Evolutionary conservation across 352 stramenopile genomes (phyloP), one percentile per base, ranked within the genome.

Genomic region (Phytophthora sp.): DNA sequence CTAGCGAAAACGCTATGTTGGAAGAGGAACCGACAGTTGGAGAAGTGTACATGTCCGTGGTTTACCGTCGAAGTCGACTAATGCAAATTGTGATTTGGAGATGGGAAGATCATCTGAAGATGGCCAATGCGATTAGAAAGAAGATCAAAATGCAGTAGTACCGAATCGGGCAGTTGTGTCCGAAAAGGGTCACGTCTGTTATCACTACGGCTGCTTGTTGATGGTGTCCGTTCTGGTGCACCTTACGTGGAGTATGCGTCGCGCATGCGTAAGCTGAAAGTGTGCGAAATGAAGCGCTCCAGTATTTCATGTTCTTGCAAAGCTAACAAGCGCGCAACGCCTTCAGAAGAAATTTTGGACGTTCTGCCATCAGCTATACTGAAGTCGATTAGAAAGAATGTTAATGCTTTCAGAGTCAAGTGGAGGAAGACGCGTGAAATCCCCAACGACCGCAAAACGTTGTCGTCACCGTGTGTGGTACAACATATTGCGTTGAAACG

Each of bases 401-500:
- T 47, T 12, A 7, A 24, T n/a, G 15, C 4, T 26, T 57, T 49
- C 13, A 16, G 29, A 15, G 15, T 26, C 0, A 57, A 47, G 13
- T 57, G 33, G 50, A 57, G 47, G 15, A 47, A 33, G 20, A 47
- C 23, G 11, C 21, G 50, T 7, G 33, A 23, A 4, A 3, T 36
- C 13, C 23, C 33, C 6, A 47, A 29, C 24, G 11, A 13, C 9
- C 33, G 33, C 15, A 36, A 46, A 15, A 38, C 18, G 15, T 47
- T 24, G 33, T 47, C 20, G 23, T 57, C 15, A 57, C 16, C 5
- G 50, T 57, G 23, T 39, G 33, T 39, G 33, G 16, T 20, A 58
- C 35, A 18, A 47, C 35, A 18, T 58, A 58, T 15, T 1, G 3
- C 21, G 15, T 38, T 18, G 51, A 12, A 23, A 20, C 31, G 15